A percentile compares a stretch with the other conserved stretches of the same genome.
Evolutionary conservation across 352 stramenopile species (phyloP).

Genomic region (Phytophthora tubulina): DNA sequence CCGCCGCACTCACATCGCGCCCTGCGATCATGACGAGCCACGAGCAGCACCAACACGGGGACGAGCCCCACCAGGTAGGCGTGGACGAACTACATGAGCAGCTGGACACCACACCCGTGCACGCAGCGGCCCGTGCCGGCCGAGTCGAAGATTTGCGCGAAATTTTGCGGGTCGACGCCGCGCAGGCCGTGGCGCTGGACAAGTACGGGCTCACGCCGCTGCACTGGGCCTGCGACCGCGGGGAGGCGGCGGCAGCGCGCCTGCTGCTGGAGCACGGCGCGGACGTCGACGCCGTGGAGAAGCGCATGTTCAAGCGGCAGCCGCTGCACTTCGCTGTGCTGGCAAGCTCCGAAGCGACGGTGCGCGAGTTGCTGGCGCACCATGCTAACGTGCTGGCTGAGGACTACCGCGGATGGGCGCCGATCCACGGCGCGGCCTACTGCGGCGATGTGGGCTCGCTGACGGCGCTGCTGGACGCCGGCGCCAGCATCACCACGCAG

Average conservation of each 20-base stretch:
- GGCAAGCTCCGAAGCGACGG: constrained; percentile 40
- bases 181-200: constrained; percentile 51
- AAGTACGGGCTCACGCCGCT: constrained; percentile 80
- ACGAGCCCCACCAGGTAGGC: constrained; percentile 53
- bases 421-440: constrained; percentile 67
- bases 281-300: constrained; percentile 66
- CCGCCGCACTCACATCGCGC: constrained; percentile 5
- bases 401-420: constrained; percentile 71
- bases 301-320: constrained; percentile 72
- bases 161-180: constrained; percentile 43
- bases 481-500: constrained; percentile 27
- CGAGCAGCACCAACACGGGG: constrained; percentile 35
- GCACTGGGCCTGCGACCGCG: constrained; percentile 78
- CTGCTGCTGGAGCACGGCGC: constrained; percentile 52
- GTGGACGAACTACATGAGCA: constrained; percentile 75
- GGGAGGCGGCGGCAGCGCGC: constrained; percentile 36
- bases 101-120: constrained; percentile 65
- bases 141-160: constrained; percentile 46
- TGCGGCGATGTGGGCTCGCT: constrained; percentile 40
- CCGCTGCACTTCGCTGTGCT: constrained; percentile 76
- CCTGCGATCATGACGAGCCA: constrained; percentile 32
- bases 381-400: constrained; percentile 47
- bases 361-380: constrained; percentile 52
- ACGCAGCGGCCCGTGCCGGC: constrained; percentile 68
- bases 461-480: constrained; percentile 34